phyloP scores from a whole-genome alignment of 2,329 filamentous ascomycete species.

The Fusarium temperatum region DNA sequence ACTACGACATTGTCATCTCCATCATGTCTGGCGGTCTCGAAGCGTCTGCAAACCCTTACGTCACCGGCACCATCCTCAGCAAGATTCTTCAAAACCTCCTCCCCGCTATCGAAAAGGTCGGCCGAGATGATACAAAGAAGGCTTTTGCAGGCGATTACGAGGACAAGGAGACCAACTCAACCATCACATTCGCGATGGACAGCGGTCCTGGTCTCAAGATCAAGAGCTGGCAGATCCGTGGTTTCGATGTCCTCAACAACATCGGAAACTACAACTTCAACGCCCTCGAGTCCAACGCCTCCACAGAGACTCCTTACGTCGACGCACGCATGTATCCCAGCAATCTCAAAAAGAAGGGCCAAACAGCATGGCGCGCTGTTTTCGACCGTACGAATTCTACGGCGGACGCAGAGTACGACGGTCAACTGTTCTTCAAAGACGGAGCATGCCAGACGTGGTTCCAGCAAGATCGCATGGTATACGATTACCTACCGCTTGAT shows the following conservation, averaged over 20 bases:
- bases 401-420: slow-evolving; percentile 30
- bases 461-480: slow-evolving; percentile 45
- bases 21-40: slow-evolving; percentile 50
- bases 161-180: slow-evolving; percentile 51
- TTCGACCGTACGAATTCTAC: slow-evolving; percentile 38
- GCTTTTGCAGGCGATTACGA: slow-evolving; percentile 51
- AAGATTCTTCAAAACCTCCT: slow-evolving; percentile 48
- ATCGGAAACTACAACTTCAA: slow-evolving; percentile 43
- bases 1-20: slow-evolving; percentile 56
- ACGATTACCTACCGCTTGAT: slow-evolving; percentile 45
- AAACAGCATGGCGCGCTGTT: slow-evolving; percentile 47
- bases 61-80: slow-evolving; percentile 38
- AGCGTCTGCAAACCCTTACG: slow-evolving; percentile 26
- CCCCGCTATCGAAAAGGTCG: slow-evolving; percentile 54
- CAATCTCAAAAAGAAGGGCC: slow-evolving; percentile 29
- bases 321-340: slow-evolving; percentile 46
- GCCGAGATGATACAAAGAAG: slow-evolving; percentile 47
- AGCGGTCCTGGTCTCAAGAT: slow-evolving; percentile 52
- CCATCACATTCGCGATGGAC: slow-evolving; percentile 50
- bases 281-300: slow-evolving; percentile 15
- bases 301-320: slow-evolving; percentile 17
- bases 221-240: slow-evolving; percentile 51
- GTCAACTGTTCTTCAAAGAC: slow-evolving; percentile 41
- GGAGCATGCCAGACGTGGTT: slow-evolving; percentile 46
- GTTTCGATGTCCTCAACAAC: slow-evolving; percentile 51